Conservation (phyloP, 1,139 yeast species). For the Sugiyamaella xylanicola region DNA sequence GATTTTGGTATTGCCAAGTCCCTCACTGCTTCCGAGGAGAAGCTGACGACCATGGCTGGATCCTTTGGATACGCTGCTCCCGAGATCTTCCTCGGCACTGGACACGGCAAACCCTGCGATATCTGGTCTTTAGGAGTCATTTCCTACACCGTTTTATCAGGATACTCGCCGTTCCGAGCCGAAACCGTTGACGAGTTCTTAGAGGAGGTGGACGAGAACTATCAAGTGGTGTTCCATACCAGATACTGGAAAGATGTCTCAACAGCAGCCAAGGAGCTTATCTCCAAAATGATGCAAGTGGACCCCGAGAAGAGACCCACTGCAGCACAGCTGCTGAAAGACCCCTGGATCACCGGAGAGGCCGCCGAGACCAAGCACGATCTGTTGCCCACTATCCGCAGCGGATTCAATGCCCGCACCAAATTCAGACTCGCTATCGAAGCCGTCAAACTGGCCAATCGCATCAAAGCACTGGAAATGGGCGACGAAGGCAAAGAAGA, state of each 20-base stretch:
- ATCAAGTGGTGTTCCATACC: constrained; percentile 74
- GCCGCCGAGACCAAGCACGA: constrained; percentile 48
- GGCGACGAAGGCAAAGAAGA: constrained; percentile 56
- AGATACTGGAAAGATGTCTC: constrained; percentile 85
- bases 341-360: constrained; percentile 65
- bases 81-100: constrained; percentile 72
- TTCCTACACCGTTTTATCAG: constrained; percentile 85
- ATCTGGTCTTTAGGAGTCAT: constrained; percentile 93
- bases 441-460: constrained; percentile 72
- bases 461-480: constrained; percentile 64
- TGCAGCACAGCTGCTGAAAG: constrained; percentile 60
- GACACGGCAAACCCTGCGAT: constrained; percentile 92
- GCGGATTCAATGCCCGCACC: constrained; percentile 80
- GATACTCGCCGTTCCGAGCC: constrained; percentile 88
- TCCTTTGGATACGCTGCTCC: constrained; percentile 96
- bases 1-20: constrained; percentile 92
- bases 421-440: constrained; percentile 87
- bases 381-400: constrained; percentile 68
- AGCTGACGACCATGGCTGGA: constrained; percentile 79
- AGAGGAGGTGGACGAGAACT: constrained; percentile 70
- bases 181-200: constrained; percentile 81
- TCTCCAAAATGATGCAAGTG: constrained; percentile 62
- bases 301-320: constrained; percentile 70
- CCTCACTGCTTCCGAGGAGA: constrained; percentile 59
- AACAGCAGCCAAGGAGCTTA: constrained; percentile 72